Conservation (phyloP, 2,329 filamentous ascomycete genomes). For the Cladosporium phlei region DNA sequence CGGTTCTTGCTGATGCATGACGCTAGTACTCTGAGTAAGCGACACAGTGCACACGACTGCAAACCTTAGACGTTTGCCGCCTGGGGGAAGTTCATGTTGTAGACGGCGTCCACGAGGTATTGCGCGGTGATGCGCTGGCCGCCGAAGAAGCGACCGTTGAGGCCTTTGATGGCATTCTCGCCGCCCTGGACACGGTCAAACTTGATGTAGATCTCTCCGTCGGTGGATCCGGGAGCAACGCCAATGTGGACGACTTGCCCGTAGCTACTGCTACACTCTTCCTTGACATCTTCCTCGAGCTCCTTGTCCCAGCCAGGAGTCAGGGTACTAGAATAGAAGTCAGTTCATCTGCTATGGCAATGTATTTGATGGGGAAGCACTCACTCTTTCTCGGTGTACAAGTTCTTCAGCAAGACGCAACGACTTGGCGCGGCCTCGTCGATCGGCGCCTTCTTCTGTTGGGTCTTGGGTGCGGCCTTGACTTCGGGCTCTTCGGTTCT, state of each 20-base stretch:
- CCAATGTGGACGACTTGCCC: conserved; percentile 92
- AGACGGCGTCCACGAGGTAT: conserved; percentile 96
- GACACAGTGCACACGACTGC: too few relatives aligned
- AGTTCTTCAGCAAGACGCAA: conserved; percentile 90
- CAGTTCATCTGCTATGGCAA: background rate
- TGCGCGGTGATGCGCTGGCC: conserved; percentile 88
- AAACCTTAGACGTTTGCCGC: conserved; percentile 18
- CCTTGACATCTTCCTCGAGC: conserved; percentile 85
- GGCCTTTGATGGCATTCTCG: conserved; percentile 94
- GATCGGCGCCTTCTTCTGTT: conserved; percentile 67
- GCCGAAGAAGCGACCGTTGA: conserved; percentile 95
- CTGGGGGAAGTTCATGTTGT: conserved; percentile 52
- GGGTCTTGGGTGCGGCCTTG: conserved; percentile 51
- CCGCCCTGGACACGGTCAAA: conserved; percentile 93
- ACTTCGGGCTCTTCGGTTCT: conserved; percentile 78
- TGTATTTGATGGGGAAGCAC: conserved; percentile 35
- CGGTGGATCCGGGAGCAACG: conserved; percentile 77
- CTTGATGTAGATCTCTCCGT: conserved; percentile 97
- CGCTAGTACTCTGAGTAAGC: background rate
- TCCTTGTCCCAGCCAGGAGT: conserved; percentile 81
- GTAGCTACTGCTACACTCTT: conserved; percentile 92
- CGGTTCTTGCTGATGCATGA: too few relatives aligned
- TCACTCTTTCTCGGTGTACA: conserved; percentile 90
- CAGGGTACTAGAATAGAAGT: conserved; percentile 12
- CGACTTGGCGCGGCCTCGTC: conserved; percentile 85